A percentile compares a stretch with the other conserved stretches of the same genome.
Evolutionary conservation across 192 early-diverging fungal species (phyloP).

Genomic region (Rhizophagus prolifer): DNA sequence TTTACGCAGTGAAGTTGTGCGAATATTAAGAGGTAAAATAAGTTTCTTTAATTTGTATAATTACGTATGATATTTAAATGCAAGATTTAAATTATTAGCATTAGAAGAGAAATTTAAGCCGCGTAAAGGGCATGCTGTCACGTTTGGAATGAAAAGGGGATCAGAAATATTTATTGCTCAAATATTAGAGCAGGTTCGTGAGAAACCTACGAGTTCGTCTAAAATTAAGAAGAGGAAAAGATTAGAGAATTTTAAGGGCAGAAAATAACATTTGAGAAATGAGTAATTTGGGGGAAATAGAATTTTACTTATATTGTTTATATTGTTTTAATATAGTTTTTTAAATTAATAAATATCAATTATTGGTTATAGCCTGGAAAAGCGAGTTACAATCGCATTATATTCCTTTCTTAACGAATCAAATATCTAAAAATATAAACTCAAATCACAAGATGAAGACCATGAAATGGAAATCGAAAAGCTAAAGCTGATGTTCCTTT

Average conservation of each 20-base stretch:
- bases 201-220: background rate
- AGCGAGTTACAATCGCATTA: no score
- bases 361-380: no score
- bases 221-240: background rate
- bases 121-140: background rate
- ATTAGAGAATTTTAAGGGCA: background rate
- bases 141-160: background rate
- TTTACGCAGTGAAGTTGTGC: background rate
- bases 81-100: background rate
- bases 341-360: no score
- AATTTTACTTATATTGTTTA: no score
- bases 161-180: background rate
- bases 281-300: no score
- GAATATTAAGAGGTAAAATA: background rate
- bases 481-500: no score
- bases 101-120: background rate
- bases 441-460: no score
- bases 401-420: no score
- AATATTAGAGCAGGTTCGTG: background rate
- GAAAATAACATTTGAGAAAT: background rate
- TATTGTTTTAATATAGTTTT: no score
- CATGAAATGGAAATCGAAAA: no score
- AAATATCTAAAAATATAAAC: no score
- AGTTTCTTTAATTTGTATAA: background rate
- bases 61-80: background rate